phyloP scores from a whole-genome alignment of 495 filamentous ascomycete species.

The Haplographium delicatum region DNA sequence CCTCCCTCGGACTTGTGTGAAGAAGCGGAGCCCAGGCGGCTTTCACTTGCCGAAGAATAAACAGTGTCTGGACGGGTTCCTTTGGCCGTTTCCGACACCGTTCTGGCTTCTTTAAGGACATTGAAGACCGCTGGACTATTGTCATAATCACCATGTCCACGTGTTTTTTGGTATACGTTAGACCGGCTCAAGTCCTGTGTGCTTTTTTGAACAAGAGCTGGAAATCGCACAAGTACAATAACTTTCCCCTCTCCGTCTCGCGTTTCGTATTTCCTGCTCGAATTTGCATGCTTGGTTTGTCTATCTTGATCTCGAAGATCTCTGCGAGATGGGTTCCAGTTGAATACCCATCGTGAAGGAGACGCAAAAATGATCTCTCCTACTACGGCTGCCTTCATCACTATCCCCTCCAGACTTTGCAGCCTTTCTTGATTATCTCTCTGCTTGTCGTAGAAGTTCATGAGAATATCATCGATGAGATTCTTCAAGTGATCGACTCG shows the following conservation, averaged over 20 bases:
- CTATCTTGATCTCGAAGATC: conserved; percentile 2
- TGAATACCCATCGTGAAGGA: conserved; percentile 3
- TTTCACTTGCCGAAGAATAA: too few species aligned
- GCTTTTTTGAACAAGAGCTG: neutral
- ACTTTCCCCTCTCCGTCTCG: too few species aligned
- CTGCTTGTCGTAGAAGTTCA: neutral
- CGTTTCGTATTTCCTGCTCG: neutral
- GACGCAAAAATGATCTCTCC: conserved; percentile 9
- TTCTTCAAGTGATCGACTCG: neutral
- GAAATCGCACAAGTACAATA: conserved; percentile 1
- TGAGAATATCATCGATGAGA: conserved; percentile 1
- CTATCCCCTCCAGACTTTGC: neutral
- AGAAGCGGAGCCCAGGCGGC: too few species aligned
- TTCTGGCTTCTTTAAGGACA: too few species aligned
- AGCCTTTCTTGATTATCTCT: neutral
- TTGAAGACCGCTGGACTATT: too few species aligned
- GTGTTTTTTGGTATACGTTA: too few species aligned
- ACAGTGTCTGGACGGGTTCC: too few species aligned
- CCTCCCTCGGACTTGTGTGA: too few species aligned
- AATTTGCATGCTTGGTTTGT: neutral
- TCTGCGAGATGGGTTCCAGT: neutral
- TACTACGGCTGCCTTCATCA: neutral
- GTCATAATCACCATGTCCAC: too few species aligned
- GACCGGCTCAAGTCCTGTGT: neutral
- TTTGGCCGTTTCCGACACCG: too few species aligned